Evolutionary conservation across 768 basidiomycete genomes (phyloP), one percentile per base, ranked within the genome.

Genomic region (Naematelia aurantialba): DNA sequence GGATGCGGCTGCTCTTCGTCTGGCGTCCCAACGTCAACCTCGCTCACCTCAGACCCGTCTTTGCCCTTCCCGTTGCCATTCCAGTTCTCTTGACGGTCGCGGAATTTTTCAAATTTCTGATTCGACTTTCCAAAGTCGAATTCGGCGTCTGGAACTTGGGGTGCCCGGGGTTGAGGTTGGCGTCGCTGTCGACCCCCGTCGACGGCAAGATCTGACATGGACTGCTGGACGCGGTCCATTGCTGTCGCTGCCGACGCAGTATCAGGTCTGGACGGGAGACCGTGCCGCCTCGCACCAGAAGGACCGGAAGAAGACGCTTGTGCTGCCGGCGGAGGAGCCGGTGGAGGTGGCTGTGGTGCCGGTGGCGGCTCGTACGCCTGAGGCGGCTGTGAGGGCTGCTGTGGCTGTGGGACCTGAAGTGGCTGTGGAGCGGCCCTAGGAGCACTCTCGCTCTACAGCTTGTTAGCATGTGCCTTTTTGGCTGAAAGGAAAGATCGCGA

Each of bases 61-160:
- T 46, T 42, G 46, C 42, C 34, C 25, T 42, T 42, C 42, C 52
- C 27, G 47, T 60, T 48, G 45, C 54, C 26, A 14, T 22, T n/a
- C n/a, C n/a, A n/a, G n/a, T n/a, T n/a, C n/a, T n/a, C n/a, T n/a
- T n/a, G n/a, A n/a, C n/a, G n/a, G n/a, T 65, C 52, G 24, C 66
- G 49, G 21, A 69, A 60, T 30, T 64, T 66, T 54, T 70, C 60
- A 39, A 74, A 61, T 44, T 54, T 51, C 30, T 69, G 59, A 19
- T 48, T 71, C 24, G 61, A 65, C 19, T 62, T 62, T 2, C 62
- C 57, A 48, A 74, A 74, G 52, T 74, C 72, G 56, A 74, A 74
- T 26, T 69, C 68, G 10, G 69, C 59, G 50, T 74, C 66, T 5
- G 72, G 72, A 1, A 71, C 72, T 30, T 65, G 63, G 29, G 61